Evolutionary conservation across 2,329 filamentous ascomycete species (phyloP), one percentile per base, ranked within the genome.

Genomic region (Scopulariopsis brevicaulis): DNA sequence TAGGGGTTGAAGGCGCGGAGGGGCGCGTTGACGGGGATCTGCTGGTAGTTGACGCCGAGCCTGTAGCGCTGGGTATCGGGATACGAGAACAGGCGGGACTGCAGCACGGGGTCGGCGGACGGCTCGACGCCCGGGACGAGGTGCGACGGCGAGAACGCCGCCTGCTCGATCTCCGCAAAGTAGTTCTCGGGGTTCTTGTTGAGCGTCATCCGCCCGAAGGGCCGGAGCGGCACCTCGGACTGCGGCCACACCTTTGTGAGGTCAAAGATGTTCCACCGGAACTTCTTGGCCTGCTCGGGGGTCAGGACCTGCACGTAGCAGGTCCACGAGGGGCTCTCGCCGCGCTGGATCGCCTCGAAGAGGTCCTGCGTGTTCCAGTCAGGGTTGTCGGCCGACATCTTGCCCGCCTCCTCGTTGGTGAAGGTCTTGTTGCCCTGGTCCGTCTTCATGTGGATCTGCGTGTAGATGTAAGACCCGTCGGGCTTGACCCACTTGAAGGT

Each of bases 231-330:
- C 32, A 84, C 81, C 53, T 85, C 77, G 24, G 69, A 72, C 60
- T 86, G 81, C 2, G 84, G 84, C 84, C 84, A 87, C 64, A 85
- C 77, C 70, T 87, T 86, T 55, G 85, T 89, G 61, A 86, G 71
- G 65, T 89, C 86, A 61, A 89, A 86, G 61, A 87, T 73, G 68
- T 84, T 85, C 74, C 78, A 84, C 50, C 73, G 74, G 66, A 81
- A 82, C 59, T 77, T 76, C 52, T 54, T 34, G 2, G 83, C 83
- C 63, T 86, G 75, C 60, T 82, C 79, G 1, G 83, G 83, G 20
- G 76, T 80, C 60, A 87, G 75, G 5, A 81, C 75, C 68, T 89
- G 86, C 1, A 86, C 75, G 61, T 82, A 85, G 61, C 81, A 77
- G 20, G 77, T 83, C 84, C 84, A 89, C 22, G 74, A 79, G 4